These are phyloP conservation scores for Lepiota brunneoincarnata DNA, from an alignment of 768 basidiomycete genomes.

Conservation along the genomic window DNA sequence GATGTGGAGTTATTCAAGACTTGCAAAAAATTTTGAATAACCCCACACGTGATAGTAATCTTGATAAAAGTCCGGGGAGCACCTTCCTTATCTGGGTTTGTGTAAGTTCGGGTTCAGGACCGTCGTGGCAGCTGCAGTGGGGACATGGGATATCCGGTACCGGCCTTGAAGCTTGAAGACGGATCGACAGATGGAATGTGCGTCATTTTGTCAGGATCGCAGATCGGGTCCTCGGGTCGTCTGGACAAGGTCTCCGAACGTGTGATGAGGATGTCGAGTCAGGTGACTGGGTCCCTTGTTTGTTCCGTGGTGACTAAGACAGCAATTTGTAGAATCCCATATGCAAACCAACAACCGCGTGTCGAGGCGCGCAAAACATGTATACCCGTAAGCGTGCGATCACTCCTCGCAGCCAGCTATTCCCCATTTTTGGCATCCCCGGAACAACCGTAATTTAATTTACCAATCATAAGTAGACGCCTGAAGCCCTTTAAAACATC, in stretches of 20 bases:
- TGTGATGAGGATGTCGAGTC: background rate
- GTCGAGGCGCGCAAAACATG: background rate
- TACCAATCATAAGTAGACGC: conserved; percentile 2
- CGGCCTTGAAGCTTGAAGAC: background rate
- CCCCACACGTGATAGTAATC: too few relatives aligned
- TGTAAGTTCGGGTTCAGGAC: too few relatives aligned
- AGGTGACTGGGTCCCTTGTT: background rate
- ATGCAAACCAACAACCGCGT: background rate
- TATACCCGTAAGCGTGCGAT: background rate
- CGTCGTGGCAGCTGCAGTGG: too few relatives aligned
- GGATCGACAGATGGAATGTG: background rate
- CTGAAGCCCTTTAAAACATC: background rate
- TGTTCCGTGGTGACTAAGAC: conserved; percentile 11
- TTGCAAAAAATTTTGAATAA: too few relatives aligned
- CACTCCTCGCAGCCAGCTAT: background rate
- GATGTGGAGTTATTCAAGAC: too few relatives aligned
- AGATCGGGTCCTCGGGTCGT: conserved; percentile 2
- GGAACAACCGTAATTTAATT: conserved; percentile 1
- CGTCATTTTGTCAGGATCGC: background rate
- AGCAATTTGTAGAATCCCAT: background rate
- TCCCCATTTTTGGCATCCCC: background rate
- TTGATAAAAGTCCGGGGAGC: too few relatives aligned
- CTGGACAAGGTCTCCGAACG: background rate
- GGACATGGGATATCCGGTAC: background rate
- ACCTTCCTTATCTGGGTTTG: too few relatives aligned